Base-by-base conservation (phyloP, 306 rosid genomes). In the Glycine latifolia region DNA sequence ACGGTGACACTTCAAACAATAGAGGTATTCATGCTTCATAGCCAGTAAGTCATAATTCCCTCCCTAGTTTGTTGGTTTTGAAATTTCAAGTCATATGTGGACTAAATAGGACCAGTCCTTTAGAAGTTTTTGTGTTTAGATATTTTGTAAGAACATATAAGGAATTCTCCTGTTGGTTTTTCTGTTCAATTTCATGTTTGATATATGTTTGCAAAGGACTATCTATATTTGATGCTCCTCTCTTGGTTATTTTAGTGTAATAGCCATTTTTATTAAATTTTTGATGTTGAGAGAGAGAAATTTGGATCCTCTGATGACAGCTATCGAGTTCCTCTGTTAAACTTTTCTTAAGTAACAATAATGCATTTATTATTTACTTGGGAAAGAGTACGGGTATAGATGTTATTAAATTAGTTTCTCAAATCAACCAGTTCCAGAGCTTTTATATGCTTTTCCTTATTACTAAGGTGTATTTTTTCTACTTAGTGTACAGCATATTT, bases 141-240 rank as follows among this genome's bases (percentile, higher is more conserved):
- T 67, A 17, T 59, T 59, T 26, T 26, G 20, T 59, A 17, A 59
- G 13, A 39, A 59, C 39, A 14, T 16, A 16, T 39, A 39, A 71
- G 55, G 26, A 53, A 33, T 39, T 15, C 56, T 62, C 65, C 17
- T 71, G 8, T 20, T 54, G 69, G 16, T 39, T 54, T 9, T 8
- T 80, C 52, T 9, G 58, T 15, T 82, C n/a, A 7, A 12, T 68
- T 47, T 75, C 68, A 59, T 41, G 66, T 58, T 75, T 63, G 75
- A 67, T 67, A 67, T 26, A 26, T 26, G 2, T 26, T 26, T 26
- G 31, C 2, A 1, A 26, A 26, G 31, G 31, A 26, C 31, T 26
- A 26, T 26, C 1, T 7, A 55, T 67, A 26, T 73, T 72, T 78
- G 58, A 13, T 65, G 54, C 43, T 14, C 26, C 56, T 55, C 15